Evolutionary conservation across 257 asterid species (phyloP).

Genomic region (Solanum acaule): DNA sequence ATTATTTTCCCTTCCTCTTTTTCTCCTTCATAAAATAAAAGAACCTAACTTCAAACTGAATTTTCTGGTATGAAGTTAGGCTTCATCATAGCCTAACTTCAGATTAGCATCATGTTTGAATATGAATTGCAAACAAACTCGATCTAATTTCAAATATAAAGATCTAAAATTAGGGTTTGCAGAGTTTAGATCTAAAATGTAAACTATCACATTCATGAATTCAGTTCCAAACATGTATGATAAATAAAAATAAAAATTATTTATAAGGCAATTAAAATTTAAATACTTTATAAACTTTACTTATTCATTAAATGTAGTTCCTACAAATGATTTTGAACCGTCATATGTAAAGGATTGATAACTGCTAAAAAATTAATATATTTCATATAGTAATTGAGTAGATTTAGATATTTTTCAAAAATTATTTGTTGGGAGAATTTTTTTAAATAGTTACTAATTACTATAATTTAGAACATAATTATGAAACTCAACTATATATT

Average conservation of each 20-base stretch:
- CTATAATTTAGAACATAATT: too few relatives aligned
- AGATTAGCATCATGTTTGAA: too few relatives aligned
- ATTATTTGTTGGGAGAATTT: too few relatives aligned
- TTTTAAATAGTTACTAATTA: too few relatives aligned
- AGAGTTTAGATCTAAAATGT: neutral
- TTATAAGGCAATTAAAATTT: too few relatives aligned
- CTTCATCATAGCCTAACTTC: neutral
- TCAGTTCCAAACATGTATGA: neutral
- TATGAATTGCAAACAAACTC: neutral
- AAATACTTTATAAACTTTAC: neutral
- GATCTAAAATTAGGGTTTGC: neutral
- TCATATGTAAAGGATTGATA: too few relatives aligned
- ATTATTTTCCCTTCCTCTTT: neutral
- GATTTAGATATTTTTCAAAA: too few relatives aligned
- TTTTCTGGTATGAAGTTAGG: neutral
- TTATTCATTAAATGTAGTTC: neutral
- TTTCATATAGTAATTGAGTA: neutral
- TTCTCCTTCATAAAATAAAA: neutral
- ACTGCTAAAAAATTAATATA: too few relatives aligned
- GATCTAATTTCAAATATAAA: fast-evolving
- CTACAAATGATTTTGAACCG: neutral
- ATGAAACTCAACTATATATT: neutral
- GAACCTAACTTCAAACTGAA: too few relatives aligned
- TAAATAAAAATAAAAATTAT: too few relatives aligned
- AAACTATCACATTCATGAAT: neutral